Percentiles rank a stretch among this genome's conserved stretches.
These are phyloP conservation scores for Lithocarpus polystachyus DNA, from an alignment of 306 rosid species.

Conservation along the genomic window DNA sequence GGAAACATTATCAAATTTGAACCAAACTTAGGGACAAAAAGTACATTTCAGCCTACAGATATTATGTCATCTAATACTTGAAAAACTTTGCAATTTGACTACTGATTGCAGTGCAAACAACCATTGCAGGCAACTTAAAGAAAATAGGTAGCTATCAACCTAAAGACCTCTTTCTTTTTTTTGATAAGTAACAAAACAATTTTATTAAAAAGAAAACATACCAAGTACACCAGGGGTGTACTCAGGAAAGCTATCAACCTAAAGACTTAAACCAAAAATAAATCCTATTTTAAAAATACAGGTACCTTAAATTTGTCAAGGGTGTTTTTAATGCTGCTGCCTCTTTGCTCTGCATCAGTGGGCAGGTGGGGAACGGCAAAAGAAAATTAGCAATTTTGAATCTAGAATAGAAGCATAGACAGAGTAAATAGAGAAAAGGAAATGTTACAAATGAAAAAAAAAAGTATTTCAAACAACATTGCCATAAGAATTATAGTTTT, in stretches of 20 bases:
- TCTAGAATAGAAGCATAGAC: not conserved
- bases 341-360: conserved; percentile 64
- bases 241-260: no score
- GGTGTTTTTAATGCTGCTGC: conserved; percentile 39
- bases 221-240: no score
- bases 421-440: not conserved
- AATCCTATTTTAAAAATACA: not conserved
- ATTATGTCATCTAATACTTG: not conserved
- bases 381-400: not conserved
- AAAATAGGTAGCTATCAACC: not conserved
- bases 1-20: no score
- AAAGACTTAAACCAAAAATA: not conserved
- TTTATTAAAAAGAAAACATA: no score
- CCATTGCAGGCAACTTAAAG: not conserved
- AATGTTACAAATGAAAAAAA: not conserved
- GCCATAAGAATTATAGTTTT: conserved; percentile 6
- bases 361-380: conserved; percentile 8
- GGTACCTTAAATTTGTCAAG: conserved; percentile 56
- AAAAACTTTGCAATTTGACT: no score
- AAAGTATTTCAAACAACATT: not conserved
- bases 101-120: no score
- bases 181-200: no score
- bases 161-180: not conserved
- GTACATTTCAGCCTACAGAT: not conserved
- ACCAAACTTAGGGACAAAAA: no score